Evolutionary conservation across 2,329 filamentous ascomycete species (phyloP).

Genomic region (Claviceps cyperi): DNA sequence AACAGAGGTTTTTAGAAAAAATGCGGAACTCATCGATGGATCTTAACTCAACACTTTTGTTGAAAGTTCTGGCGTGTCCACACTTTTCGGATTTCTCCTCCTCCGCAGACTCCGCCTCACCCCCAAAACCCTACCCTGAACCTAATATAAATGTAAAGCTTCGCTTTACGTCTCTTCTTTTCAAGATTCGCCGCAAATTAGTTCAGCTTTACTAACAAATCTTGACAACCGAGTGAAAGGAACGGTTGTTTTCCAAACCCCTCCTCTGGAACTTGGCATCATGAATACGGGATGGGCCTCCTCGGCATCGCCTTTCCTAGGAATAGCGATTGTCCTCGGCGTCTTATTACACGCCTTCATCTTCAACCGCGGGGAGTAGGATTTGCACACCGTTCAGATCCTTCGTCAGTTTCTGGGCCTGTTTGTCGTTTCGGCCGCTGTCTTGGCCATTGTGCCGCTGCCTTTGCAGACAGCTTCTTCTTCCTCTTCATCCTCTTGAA

Average conservation of each 20-base stretch:
- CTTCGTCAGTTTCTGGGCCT: background rate
- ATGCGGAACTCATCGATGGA: too few species aligned
- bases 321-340: slow-evolving; percentile 19
- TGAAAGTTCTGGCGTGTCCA: too few species aligned
- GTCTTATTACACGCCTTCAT: slow-evolving; percentile 8
- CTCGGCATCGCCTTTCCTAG: background rate
- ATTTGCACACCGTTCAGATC: slow-evolving; percentile 6
- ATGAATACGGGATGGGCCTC: background rate
- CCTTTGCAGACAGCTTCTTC: background rate
- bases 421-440: background rate
- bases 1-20: too few species aligned
- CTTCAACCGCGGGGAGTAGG: slow-evolving; percentile 16
- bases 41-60: too few species aligned
- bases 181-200: too few species aligned
- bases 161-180: too few species aligned
- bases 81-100: too few species aligned
- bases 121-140: too few species aligned
- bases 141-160: too few species aligned
- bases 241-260: background rate
- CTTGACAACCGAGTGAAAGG: too few species aligned
- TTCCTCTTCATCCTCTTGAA: background rate
- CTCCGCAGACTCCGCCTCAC: too few species aligned
- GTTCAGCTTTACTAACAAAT: too few species aligned
- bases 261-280: background rate
- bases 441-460: background rate